These are phyloP conservation scores for Afroboletus lepidellus DNA, from an alignment of 1,284 basidiomycete species.

Conservation along the genomic window DNA sequence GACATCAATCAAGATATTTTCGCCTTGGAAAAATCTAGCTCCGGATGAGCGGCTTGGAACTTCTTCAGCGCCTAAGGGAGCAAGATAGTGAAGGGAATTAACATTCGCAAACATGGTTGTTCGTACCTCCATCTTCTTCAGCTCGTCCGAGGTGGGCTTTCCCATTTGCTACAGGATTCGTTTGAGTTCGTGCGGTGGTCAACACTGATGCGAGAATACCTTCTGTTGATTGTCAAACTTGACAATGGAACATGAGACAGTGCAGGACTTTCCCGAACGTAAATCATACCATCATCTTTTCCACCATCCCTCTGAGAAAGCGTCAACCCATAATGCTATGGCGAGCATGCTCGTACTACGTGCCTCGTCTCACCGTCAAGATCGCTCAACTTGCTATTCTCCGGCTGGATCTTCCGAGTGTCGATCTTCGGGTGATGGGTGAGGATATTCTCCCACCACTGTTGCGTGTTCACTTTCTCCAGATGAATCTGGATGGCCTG, in stretches of 20 bases:
- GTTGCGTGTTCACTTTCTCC: conserved; percentile 83
- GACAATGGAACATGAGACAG: conserved; percentile 10
- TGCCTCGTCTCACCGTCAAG: conserved; percentile 91
- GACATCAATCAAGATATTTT: conserved; percentile 63
- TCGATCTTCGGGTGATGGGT: conserved; percentile 96
- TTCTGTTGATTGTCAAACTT: conserved; percentile 98
- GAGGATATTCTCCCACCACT: conserved; percentile 98
- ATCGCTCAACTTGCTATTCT: conserved; percentile 95
- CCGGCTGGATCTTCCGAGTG: conserved; percentile 93
- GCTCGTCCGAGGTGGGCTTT: conserved; percentile 88
- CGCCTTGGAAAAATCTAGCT: conserved; percentile 93
- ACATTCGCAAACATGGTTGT: not conserved
- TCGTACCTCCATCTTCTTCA: conserved; percentile 82
- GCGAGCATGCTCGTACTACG: conserved; percentile 10
- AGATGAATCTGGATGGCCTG: conserved; percentile 75
- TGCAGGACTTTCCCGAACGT: not conserved
- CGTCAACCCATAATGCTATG: conserved; percentile 6
- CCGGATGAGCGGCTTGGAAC: conserved; percentile 88
- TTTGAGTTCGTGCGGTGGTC: not conserved
- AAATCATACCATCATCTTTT: conserved; percentile 97
- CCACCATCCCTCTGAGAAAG: conserved; percentile 84
- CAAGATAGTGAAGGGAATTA: not conserved
- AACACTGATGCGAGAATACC: conserved; percentile 40
- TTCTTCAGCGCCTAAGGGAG: conserved; percentile 71
- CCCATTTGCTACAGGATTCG: conserved; percentile 76